These are phyloP conservation scores for Fusarium foetens DNA, from an alignment of 2,329 filamentous ascomycete species.

Conservation along the genomic window DNA sequence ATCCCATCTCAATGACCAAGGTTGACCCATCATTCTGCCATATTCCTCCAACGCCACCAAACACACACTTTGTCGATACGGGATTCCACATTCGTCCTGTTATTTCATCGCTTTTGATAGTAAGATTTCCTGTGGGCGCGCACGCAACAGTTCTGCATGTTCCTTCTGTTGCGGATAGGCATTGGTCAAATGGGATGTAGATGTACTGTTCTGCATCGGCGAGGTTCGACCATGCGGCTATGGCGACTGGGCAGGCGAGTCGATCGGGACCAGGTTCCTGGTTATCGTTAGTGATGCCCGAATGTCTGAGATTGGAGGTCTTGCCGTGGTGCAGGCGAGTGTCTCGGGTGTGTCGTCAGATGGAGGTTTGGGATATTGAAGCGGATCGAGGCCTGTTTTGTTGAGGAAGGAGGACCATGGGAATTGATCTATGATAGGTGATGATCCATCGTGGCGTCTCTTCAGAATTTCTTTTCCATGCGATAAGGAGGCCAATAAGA, in stretches of 20 bases:
- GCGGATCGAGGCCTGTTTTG: slow-evolving; percentile 30
- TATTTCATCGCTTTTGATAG: slow-evolving; percentile 8
- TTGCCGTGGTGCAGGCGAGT: slow-evolving; percentile 30
- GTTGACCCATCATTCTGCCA: slow-evolving; percentile 29
- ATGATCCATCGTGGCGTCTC: neutral
- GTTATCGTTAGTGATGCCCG: neutral
- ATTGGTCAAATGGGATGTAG: slow-evolving; percentile 15
- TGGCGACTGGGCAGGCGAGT: slow-evolving; percentile 32
- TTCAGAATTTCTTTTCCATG: neutral
- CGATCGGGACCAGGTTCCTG: slow-evolving; percentile 33
- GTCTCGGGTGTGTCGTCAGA: slow-evolving; percentile 13
- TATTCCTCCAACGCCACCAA: slow-evolving; percentile 36
- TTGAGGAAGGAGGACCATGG: slow-evolving; percentile 19
- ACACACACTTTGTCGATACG: slow-evolving; percentile 32
- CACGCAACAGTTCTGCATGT: slow-evolving; percentile 34
- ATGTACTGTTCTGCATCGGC: slow-evolving; percentile 4
- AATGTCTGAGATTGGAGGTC: neutral
- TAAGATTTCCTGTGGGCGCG: slow-evolving; percentile 14
- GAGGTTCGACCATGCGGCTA: slow-evolving; percentile 25
- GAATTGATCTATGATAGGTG: slow-evolving; percentile 11
- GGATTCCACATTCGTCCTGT: slow-evolving; percentile 41
- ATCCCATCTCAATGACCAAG: slow-evolving; percentile 33
- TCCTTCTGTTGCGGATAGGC: slow-evolving; percentile 8
- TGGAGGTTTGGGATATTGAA: slow-evolving; percentile 5
- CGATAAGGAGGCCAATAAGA: slow-evolving; percentile 4